Conservation (phyloP, 2,329 filamentous ascomycete species). For the Colletotrichum echinochloae region DNA sequence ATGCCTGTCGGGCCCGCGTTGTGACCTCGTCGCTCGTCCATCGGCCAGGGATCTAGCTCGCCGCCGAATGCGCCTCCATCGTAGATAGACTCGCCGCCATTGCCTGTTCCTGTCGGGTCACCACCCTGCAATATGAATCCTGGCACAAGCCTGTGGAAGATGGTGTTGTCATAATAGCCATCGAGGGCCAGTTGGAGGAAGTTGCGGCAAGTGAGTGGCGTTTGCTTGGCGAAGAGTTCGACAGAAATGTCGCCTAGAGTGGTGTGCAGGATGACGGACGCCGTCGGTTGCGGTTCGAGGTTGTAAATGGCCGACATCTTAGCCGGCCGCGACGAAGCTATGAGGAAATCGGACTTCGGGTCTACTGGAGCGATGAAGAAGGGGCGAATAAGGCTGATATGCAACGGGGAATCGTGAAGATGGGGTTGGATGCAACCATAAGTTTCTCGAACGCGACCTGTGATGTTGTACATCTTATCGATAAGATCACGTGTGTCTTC, state of each 20-base stretch:
- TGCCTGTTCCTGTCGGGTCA: constrained; percentile 91
- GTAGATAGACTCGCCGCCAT: constrained; percentile 92
- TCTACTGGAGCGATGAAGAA: neutral
- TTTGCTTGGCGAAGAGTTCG: constrained; percentile 95
- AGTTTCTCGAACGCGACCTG: constrained; percentile 7
- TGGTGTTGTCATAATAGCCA: constrained; percentile 92
- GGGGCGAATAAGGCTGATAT: neutral
- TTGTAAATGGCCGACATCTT: constrained; percentile 92
- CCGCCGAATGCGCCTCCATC: constrained; percentile 82
- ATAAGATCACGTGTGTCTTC: constrained; percentile 35
- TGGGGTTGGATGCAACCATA: constrained; percentile 5
- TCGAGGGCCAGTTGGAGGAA: constrained; percentile 96
- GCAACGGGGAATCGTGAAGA: neutral
- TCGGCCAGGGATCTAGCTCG: constrained; percentile 79
- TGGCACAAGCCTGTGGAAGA: constrained; percentile 93
- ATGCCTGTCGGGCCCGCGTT: constrained; percentile 71
- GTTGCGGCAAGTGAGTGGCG: constrained; percentile 90
- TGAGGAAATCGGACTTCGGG: neutral
- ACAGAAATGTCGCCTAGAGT: constrained; percentile 89
- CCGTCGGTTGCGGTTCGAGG: constrained; percentile 93
- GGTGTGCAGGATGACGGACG: constrained; percentile 90
- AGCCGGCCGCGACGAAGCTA: neutral
- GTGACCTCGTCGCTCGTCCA: constrained; percentile 72
- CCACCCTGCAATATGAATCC: constrained; percentile 95
- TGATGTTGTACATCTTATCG: constrained; percentile 25